These are phyloP conservation scores for Debaryomyces udenii DNA, from an alignment of 1,139 yeast species.

Conservation along the genomic window DNA sequence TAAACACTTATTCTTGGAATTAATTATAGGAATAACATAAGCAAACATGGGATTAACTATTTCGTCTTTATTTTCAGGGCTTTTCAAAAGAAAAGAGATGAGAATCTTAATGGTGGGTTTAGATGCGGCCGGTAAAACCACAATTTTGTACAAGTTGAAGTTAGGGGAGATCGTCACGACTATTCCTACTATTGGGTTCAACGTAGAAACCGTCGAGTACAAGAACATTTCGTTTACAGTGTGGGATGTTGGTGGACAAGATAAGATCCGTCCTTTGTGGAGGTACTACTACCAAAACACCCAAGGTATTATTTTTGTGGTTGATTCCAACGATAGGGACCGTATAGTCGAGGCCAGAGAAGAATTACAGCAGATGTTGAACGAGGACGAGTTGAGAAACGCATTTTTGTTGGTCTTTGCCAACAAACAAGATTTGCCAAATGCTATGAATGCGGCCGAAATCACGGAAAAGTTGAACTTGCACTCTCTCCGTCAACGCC, in stretches of 20 bases:
- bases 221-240: slow-evolving; percentile 46
- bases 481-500: slow-evolving; percentile 46
- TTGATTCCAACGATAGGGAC: slow-evolving; percentile 47
- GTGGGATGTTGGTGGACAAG: slow-evolving; percentile 52
- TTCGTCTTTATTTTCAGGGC: slow-evolving; percentile 38
- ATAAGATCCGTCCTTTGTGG: slow-evolving; percentile 47
- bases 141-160: slow-evolving; percentile 45
- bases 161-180: slow-evolving; percentile 47
- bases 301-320: slow-evolving; percentile 45
- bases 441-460: slow-evolving; percentile 49
- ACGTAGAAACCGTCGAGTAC: slow-evolving; percentile 46
- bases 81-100: slow-evolving; percentile 47
- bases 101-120: slow-evolving; percentile 48
- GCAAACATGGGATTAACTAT: slow-evolving; percentile 37
- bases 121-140: slow-evolving; percentile 49
- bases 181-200: slow-evolving; percentile 46
- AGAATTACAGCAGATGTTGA: slow-evolving; percentile 47
- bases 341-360: slow-evolving; percentile 48
- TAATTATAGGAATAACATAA: slow-evolving; percentile 1
- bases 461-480: slow-evolving; percentile 47
- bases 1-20: not conserved
- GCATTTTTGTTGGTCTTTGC: slow-evolving; percentile 46
- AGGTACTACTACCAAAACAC: slow-evolving; percentile 48
- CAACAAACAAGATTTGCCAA: slow-evolving; percentile 48
- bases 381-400: slow-evolving; percentile 47